Evolutionary conservation across 371 early-diverging fungal species (phyloP), one percentile per base, ranked within the genome.

Genomic region (Mortierella sp.): DNA sequence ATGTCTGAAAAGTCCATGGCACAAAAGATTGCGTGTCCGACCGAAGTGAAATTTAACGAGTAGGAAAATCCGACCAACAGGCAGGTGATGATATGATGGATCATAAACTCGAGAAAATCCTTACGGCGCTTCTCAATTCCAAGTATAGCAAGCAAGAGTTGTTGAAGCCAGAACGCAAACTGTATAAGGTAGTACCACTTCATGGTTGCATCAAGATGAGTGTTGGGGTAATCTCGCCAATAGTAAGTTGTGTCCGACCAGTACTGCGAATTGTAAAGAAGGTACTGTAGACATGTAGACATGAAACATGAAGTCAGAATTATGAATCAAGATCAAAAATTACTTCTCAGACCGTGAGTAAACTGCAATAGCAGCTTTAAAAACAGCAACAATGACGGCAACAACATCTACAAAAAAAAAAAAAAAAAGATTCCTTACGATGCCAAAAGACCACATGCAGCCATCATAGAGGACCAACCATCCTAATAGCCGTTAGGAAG

Each of bases 1-100:
- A 96, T 89, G 71, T 96, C 96, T 22, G 93, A 86, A 61, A 94
- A 83, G 79, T 96, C 96, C 93, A 95, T 93, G 56, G 89, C 85
- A 45, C 92, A 90, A 56, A 95, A 87, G 26, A 95, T 89, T 5
- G 90, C 93, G 70, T 94, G 91, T 31, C 96, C 96, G 66, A 95
- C 88, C n/a, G 93, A 87, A 15, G 93, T 93, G 47, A 91, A 90
- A 67, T 94, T 92, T 75, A 87, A 86, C 57, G 78, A 83, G 83
- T 96, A 96, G 4, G 93, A 92, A 26, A 85, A 80, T 0, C 87
- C 82, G 13, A 96, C 83, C 45, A 96, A 77, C 12, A 86, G 76
- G 57, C 89, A 88, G 31, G 96, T 95, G 56, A 94, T 90, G 31
- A 92, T 76, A 64, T 96, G 96, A 84, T 96, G 96, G n/a, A 88